Evolutionary conservation across 306 rosid species (phyloP).

Genomic region (Oxytropis ochrocephala): DNA sequence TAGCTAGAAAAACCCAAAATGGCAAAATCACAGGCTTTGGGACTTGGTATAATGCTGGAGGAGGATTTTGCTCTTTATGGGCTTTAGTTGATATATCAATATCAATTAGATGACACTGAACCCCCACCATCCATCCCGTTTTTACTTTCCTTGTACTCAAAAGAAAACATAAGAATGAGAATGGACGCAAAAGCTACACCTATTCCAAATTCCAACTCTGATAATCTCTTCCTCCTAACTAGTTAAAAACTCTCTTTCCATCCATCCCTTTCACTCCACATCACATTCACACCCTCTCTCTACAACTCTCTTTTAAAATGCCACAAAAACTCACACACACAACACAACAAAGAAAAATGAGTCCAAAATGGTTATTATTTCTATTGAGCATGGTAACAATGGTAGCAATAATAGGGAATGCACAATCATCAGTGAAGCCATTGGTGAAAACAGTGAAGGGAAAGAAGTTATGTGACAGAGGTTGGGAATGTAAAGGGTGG

Average conservation of each 20-base stretch:
- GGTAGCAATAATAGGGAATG: slow-evolving; percentile 11
- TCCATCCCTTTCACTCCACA: slow-evolving; percentile 49
- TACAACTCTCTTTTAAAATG: background rate
- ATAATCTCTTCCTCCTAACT: slow-evolving; percentile 42
- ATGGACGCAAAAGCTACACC: slow-evolving; percentile 49
- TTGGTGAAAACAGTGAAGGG: slow-evolving; percentile 66
- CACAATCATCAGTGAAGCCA: slow-evolving; percentile 37
- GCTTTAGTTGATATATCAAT: no score
- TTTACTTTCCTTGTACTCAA: slow-evolving; percentile 27
- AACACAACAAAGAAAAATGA: slow-evolving; percentile 11
- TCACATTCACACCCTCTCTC: slow-evolving; percentile 15
- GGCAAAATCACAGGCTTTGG: background rate
- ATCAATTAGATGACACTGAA: background rate
- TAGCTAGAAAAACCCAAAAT: background rate
- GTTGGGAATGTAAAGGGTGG: slow-evolving; percentile 84
- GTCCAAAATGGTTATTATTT: slow-evolving; percentile 36
- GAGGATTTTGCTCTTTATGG: background rate
- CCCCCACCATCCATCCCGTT: background rate
- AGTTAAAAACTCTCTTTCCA: slow-evolving; percentile 60
- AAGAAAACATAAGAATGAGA: slow-evolving; percentile 36
- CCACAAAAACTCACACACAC: background rate
- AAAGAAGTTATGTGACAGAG: slow-evolving; percentile 68
- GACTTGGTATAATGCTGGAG: background rate
- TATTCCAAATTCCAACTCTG: slow-evolving; percentile 32
- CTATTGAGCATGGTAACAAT: slow-evolving; percentile 25